Percentiles rank a stretch among this genome's conserved stretches.
phyloP scores from a whole-genome alignment of 179 eudicot genomes.

The Heliamphora pulchella region DNA sequence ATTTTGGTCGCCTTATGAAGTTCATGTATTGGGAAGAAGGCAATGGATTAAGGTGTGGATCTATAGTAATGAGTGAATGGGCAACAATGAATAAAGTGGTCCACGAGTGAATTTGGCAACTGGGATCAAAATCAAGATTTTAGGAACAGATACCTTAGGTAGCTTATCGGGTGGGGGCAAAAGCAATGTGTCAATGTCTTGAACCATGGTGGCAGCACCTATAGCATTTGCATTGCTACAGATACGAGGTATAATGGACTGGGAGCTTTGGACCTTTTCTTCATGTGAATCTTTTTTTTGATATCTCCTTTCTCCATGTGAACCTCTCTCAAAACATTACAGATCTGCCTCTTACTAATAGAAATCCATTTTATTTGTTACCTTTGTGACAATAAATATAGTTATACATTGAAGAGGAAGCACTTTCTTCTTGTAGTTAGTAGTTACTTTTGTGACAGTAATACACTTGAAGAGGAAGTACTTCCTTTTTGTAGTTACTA shows the following conservation, averaged over 20 bases:
- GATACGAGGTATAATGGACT: background rate
- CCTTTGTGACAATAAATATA: too few relatives aligned
- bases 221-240: background rate
- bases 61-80: background rate
- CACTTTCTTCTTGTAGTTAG: background rate
- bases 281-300: background rate
- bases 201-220: background rate
- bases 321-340: background rate
- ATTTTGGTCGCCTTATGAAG: background rate
- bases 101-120: background rate
- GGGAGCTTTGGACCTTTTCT: background rate
- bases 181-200: background rate
- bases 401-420: background rate
- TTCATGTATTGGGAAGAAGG: background rate
- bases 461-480: background rate
- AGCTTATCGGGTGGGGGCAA: background rate
- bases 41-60: background rate
- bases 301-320: background rate
- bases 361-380: background rate
- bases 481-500: slow-evolving; percentile 5
- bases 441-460: background rate
- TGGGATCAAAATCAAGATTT: background rate
- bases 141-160: background rate
- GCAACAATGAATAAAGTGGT: background rate
- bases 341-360: background rate